Conservation (phyloP, 169 alveolate genomes). For the Sarcocystis neurona region DNA sequence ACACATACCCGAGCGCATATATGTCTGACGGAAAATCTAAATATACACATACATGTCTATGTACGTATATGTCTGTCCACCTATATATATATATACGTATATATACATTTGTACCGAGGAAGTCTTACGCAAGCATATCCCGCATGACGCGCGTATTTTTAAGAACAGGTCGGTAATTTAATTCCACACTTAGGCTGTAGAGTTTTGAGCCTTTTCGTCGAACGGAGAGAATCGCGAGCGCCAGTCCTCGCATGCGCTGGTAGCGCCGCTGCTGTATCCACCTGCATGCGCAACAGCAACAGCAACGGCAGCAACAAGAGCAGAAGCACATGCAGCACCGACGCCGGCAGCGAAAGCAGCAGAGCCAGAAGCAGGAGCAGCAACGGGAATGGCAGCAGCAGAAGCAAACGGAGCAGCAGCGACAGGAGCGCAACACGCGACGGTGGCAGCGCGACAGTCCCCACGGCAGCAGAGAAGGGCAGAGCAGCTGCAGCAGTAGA, state of each 20-base stretch:
- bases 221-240: conserved; percentile 71
- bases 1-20: no score
- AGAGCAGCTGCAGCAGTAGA: no score
- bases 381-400: no score
- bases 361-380: no score
- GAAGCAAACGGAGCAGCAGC: not conserved
- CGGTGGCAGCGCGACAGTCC: not conserved
- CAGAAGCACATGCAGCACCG: not conserved
- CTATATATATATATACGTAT: not conserved
- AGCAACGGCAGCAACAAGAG: not conserved
- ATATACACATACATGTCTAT: no score
- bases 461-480: no score
- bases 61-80: not conserved
- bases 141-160: conserved; percentile 69
- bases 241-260: conserved; percentile 64
- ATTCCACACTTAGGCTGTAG: conserved; percentile 71
- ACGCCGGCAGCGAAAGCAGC: not conserved
- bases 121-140: conserved; percentile 70
- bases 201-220: conserved; percentile 76
- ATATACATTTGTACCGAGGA: not conserved
- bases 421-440: not conserved
- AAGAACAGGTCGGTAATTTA: conserved; percentile 68
- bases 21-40: no score
- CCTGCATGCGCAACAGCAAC: conserved; percentile 37
- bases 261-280: conserved; percentile 61